phyloP scores from a whole-genome alignment of 306 rosid species.

The Quercus aquifolioides region DNA sequence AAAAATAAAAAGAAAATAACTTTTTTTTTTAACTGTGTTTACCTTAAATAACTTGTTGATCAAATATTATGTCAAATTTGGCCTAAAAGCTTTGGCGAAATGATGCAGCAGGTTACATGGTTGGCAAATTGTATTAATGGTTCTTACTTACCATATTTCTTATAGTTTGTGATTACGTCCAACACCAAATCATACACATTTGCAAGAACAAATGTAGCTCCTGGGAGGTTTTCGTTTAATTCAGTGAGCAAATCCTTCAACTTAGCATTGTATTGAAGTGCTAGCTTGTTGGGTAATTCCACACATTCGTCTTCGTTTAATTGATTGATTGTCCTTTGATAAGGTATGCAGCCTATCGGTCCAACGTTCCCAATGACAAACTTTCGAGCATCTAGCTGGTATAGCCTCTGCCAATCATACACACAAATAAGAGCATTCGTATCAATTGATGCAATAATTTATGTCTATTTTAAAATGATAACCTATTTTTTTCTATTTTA shows the following conservation, averaged over 20 bases:
- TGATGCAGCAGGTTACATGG: too few species aligned
- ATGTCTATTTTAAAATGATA: too few species aligned
- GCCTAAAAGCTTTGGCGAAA: too few species aligned
- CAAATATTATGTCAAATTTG: too few species aligned
- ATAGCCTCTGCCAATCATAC: constrained; percentile 53
- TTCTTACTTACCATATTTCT: constrained; percentile 47
- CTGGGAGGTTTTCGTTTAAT: constrained; percentile 70
- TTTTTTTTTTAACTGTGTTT: too few species aligned
- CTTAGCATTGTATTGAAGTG: constrained; percentile 64
- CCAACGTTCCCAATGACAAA: constrained; percentile 87
- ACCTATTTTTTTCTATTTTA: too few species aligned
- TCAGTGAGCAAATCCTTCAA: constrained; percentile 67
- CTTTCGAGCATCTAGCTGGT: constrained; percentile 77
- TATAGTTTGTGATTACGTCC: constrained; percentile 64
- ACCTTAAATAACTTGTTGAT: too few species aligned
- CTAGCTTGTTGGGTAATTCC: constrained; percentile 81
- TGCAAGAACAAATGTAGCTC: constrained; percentile 67
- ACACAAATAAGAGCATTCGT: too few species aligned
- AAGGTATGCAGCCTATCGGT: constrained; percentile 93
- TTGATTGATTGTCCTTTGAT: constrained; percentile 82
- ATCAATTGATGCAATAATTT: too few species aligned
- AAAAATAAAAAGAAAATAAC: too few species aligned
- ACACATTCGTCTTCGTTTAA: constrained; percentile 67
- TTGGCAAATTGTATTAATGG: too few species aligned
- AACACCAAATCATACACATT: constrained; percentile 74